Conservation (phyloP, 768 basidiomycete species). For the Tylopilus balloui region DNA sequence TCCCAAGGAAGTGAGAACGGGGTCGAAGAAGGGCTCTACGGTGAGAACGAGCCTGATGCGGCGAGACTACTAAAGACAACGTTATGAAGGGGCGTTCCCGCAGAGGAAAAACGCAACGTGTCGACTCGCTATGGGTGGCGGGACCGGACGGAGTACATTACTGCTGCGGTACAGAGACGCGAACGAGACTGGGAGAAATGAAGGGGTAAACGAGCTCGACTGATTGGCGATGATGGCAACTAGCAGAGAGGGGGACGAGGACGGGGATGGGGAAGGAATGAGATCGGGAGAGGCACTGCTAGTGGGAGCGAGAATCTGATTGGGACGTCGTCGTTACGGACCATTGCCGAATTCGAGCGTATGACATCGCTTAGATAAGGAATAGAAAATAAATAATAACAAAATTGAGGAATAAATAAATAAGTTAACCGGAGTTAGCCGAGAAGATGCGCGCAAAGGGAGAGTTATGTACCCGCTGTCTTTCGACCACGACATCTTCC, state of each 20-base stretch:
- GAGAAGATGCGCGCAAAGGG: conserved; percentile 21
- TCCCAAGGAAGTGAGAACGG: conserved; percentile 7
- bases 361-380: conserved; percentile 30
- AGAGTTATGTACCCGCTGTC: conserved; percentile 29
- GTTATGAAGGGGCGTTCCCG: conserved; percentile 3
- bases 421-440: conserved; percentile 23
- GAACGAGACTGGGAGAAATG: background rate
- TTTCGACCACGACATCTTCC: conserved; percentile 27
- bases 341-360: conserved; percentile 5
- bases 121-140: background rate
- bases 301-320: conserved; percentile 9
- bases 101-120: background rate
- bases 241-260: background rate
- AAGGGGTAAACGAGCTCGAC: background rate
- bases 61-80: background rate
- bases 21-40: conserved; percentile 3
- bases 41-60: conserved; percentile 13
- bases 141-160: conserved; percentile 15
- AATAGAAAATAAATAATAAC: conserved; percentile 6
- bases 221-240: conserved; percentile 9
- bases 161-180: background rate
- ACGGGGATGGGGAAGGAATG: background rate
- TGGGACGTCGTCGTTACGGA: conserved; percentile 9
- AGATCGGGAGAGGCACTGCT: conserved; percentile 19
- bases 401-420: conserved; percentile 5